A percentile compares a stretch with the other conserved stretches of the same genome.
Conservation (phyloP, 2,329 filamentous ascomycete genomes). For the Macrophomina pseudophaseolina region DNA sequence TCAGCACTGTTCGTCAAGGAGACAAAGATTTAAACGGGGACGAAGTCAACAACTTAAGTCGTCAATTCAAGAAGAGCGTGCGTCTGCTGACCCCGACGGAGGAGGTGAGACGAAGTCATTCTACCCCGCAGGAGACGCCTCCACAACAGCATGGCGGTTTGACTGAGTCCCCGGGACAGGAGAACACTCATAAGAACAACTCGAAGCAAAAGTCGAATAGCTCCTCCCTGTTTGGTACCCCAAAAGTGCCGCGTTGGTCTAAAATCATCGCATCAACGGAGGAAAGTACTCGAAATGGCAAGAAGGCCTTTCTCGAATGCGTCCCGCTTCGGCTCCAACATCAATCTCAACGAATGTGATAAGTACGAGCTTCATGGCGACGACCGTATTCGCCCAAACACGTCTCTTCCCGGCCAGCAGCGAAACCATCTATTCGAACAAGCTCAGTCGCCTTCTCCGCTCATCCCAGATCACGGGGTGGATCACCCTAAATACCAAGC, state of each 20-base stretch:
- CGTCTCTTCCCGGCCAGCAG: slow-evolving; percentile 35
- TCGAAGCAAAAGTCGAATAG: slow-evolving; percentile 89
- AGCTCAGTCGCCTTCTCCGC: slow-evolving; percentile 54
- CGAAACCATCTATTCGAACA: slow-evolving; percentile 30
- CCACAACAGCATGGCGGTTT: slow-evolving; percentile 43
- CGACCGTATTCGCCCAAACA: slow-evolving; percentile 56
- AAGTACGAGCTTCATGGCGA: slow-evolving; percentile 65
- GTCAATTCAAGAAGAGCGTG: slow-evolving; percentile 65
- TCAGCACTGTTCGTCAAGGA: slow-evolving; percentile 86
- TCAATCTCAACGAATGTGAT: slow-evolving; percentile 66
- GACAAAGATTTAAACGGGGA: slow-evolving; percentile 75
- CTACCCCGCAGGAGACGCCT: slow-evolving; percentile 55
- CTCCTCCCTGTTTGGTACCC: slow-evolving; percentile 73
- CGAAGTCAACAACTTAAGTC: slow-evolving; percentile 53
- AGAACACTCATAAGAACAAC: slow-evolving; percentile 79
- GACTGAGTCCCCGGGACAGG: slow-evolving; percentile 66
- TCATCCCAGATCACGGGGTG: slow-evolving; percentile 54
- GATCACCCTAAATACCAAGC: slow-evolving; percentile 80
- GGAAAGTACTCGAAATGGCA: slow-evolving; percentile 69
- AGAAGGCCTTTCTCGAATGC: slow-evolving; percentile 65
- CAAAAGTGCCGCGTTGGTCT: slow-evolving; percentile 96
- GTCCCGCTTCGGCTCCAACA: slow-evolving; percentile 79
- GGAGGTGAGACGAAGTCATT: slow-evolving; percentile 51
- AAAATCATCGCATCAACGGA: slow-evolving; percentile 92
- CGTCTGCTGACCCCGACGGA: slow-evolving; percentile 65